Evolutionary conservation across 1,139 yeast genomes (phyloP), one percentile per base, ranked within the genome.

Genomic region (Hyphopichia buzzinii): DNA sequence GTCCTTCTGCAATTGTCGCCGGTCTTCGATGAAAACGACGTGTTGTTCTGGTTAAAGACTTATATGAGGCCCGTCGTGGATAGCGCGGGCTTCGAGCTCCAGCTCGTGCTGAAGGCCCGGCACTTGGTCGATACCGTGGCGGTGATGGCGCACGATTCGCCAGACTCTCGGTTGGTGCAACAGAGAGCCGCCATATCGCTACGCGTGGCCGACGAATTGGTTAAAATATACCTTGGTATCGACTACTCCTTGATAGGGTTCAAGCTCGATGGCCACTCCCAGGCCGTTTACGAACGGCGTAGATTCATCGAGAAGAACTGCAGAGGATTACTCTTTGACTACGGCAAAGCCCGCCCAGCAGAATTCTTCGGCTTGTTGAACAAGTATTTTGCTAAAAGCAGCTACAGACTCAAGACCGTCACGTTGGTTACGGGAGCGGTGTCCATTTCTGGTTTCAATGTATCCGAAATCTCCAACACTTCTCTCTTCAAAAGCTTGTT

Each of bases 41-140:
- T 77, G 8, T 49, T 53, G 26, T 53, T 66, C 17, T 83, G 88
- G 87, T 62, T 78, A 35, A 61, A 62, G 30, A 64, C 74, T n/a
- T 74, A 77, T 46, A 54, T 73, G 8, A 61, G 62, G 16, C 77
- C 81, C 0, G 82, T 85, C 0, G 61, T 81, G 2, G 83, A 81
- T 50, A 77, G 84, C 31, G 83, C 83, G 0, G 84, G 85, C 2
- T 67, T 48, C 38, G 72, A 69, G 41, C 40, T 55, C 10, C 42
- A 43, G 19, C 66, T 67, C 31, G 81, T 78, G 1, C 57, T 57
- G 7, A 63, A 67, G 26, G 49, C 81, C 5, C 54, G 77, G 27
- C 58, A 59, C 8, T 66, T 80, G 25, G 50, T 82, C 11, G 39
- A 51, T 13, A 48, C 71, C 13, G 40, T 50, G 8, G 47, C 52